Conservation (phyloP, 768 basidiomycete species). For the Strobilomyces confusus region DNA sequence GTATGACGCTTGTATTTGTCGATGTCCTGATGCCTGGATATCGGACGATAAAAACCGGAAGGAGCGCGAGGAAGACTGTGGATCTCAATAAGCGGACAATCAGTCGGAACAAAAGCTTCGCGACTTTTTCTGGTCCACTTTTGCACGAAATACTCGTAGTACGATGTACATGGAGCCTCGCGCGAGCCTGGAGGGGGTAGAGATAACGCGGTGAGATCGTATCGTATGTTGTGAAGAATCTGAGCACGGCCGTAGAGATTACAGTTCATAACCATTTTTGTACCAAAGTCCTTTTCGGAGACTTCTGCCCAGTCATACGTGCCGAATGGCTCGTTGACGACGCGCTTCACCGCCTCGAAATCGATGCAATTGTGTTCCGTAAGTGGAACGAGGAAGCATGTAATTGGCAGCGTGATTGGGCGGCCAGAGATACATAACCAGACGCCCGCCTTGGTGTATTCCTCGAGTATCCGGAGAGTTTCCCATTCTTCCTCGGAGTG, state of each 20-base stretch:
- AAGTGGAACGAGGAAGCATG: constrained; percentile 67
- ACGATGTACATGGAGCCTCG: constrained; percentile 47
- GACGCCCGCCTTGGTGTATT: constrained; percentile 59
- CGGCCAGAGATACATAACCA: constrained; percentile 61
- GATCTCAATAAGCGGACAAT: constrained; percentile 64
- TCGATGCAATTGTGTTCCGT: constrained; percentile 48
- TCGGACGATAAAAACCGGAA: constrained; percentile 37
- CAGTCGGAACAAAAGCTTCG: constrained; percentile 41
- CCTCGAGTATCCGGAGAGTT: constrained; percentile 52
- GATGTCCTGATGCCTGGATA: constrained; percentile 19
- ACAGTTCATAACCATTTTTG: constrained; percentile 51
- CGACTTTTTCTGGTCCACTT: constrained; percentile 51
- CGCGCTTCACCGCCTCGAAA: constrained; percentile 48
- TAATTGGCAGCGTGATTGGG: constrained; percentile 47
- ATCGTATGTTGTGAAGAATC: constrained; percentile 53
- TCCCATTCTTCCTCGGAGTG: constrained; percentile 43
- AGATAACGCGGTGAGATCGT: constrained; percentile 66
- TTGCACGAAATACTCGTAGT: constrained; percentile 54
- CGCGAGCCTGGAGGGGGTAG: constrained; percentile 46
- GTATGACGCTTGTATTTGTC: constrained; percentile 26
- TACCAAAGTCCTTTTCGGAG: constrained; percentile 44
- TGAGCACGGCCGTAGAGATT: constrained; percentile 54
- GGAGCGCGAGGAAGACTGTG: constrained; percentile 39
- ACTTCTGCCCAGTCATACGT: constrained; percentile 53
- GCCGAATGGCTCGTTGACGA: constrained; percentile 49